These are phyloP conservation scores for Dictyostelium firmibasis DNA, from an alignment of 78 protist genomes.

Conservation along the genomic window DNA sequence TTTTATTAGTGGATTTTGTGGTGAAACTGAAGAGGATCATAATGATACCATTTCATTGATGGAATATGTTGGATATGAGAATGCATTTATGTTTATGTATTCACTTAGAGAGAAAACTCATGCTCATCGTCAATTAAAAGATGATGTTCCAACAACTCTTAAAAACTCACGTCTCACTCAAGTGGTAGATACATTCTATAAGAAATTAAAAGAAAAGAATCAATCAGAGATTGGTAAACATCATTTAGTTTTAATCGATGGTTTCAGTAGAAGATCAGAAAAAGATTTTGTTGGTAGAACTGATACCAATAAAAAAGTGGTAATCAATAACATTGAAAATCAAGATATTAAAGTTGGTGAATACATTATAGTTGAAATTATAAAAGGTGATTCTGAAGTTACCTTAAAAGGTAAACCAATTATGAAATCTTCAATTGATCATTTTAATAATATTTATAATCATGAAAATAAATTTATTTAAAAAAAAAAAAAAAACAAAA, in stretches of 20 bases:
- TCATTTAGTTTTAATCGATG: constrained; percentile 76
- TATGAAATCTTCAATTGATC: constrained; percentile 24
- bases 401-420: constrained; percentile 56
- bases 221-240: constrained; percentile 55
- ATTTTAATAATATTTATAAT: not conserved
- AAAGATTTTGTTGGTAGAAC: constrained; percentile 76
- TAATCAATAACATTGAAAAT: not conserved
- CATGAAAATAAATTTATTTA: not conserved
- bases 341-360: constrained; percentile 38
- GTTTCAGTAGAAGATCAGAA: constrained; percentile 42
- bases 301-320: constrained; percentile 78
- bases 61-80: constrained; percentile 78
- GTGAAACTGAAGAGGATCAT: constrained; percentile 95
- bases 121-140: constrained; percentile 68
- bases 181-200: constrained; percentile 68
- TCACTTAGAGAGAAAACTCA: constrained; percentile 81
- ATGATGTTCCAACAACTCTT: constrained; percentile 40
- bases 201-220: constrained; percentile 13
- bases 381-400: constrained; percentile 17
- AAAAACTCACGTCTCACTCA: constrained; percentile 28
- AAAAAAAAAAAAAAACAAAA: not conserved
- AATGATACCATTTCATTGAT: constrained; percentile 78
- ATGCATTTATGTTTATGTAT: constrained; percentile 85
- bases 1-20: constrained; percentile 95
- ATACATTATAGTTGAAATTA: constrained; percentile 43